Base-by-base conservation (phyloP, 352 stramenopile species). In the Phytophthora fragariae region DNA sequence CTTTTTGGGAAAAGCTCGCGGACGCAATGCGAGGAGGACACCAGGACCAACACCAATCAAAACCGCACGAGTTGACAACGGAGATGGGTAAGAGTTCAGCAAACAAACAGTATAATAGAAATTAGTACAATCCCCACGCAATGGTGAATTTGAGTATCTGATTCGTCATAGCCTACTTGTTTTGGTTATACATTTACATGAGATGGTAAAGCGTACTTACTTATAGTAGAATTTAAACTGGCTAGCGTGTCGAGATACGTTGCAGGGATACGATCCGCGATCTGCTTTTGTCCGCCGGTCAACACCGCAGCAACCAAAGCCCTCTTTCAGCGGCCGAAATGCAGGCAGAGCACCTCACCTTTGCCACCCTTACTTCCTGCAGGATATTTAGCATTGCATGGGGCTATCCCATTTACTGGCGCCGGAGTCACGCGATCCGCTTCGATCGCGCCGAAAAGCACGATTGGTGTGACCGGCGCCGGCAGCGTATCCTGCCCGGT, bases 31-130 rank as follows among this genome's bases (percentile, higher is more conserved):
- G 15, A 57, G 8, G 59, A 73, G 68, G 69, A 68, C 69, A 76
- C 58, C 44, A 46, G 27, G 14, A 15, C 19, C 57, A 37, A 62
- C 41, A 33, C 68, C 55, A 57, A 62, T 72, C 70, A 63, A 67
- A 49, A 46, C 37, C 41, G 58, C 58, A 54, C 69, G 46, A 69
- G 62, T 70, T 69, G 64, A 72, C 64, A 65, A 73, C 21, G 41
- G 24, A 62, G 57, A 70, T 57, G 62, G 2, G 58, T 58, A 68
- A 69, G 27, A 70, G 62, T 74, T 74, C 68, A 74, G 68, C 33
- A 57, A 31, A 12, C 24, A 27, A 27, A 27, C 24, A 27, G 24
- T 27, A 27, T 27, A 27, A 27, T 27, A 27, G 24, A 27, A 27
- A 27, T 27, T 1, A 27, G 24, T 27, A 27, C 1, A 27, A 27